phyloP scores from a whole-genome alignment of 2,329 filamentous ascomycete genomes.

The Apiospora rasikravindrae region DNA sequence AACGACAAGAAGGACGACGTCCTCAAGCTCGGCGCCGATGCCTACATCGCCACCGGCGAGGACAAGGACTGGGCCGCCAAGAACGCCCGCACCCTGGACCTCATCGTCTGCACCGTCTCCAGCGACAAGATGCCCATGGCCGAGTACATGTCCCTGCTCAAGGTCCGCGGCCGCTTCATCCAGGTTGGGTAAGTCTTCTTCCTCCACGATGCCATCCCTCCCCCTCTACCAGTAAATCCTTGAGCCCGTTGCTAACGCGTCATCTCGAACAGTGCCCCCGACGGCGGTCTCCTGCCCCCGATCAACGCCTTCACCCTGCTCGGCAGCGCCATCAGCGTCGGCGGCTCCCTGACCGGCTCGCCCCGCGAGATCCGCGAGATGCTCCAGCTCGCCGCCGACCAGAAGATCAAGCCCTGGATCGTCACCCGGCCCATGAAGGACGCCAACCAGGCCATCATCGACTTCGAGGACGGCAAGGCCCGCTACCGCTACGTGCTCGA shows the following conservation, averaged over 20 bases:
- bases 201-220: too few species aligned
- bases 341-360: slow-evolving; percentile 54
- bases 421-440: slow-evolving; percentile 61
- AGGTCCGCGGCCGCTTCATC: slow-evolving; percentile 24
- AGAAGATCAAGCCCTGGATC: slow-evolving; percentile 63
- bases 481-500: slow-evolving; percentile 56
- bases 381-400: slow-evolving; percentile 63
- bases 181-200: slow-evolving; percentile 23
- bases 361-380: slow-evolving; percentile 65
- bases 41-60: slow-evolving; percentile 26
- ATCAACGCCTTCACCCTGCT: slow-evolving; percentile 65
- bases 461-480: slow-evolving; percentile 62
- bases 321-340: slow-evolving; percentile 56
- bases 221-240: too few species aligned
- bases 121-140: slow-evolving; percentile 25
- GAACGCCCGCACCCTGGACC: slow-evolving; percentile 23
- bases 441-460: slow-evolving; percentile 61
- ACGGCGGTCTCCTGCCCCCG: slow-evolving; percentile 51
- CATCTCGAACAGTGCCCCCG: slow-evolving; percentile 52
- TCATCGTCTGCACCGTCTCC: slow-evolving; percentile 26
- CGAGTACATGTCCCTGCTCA: slow-evolving; percentile 23
- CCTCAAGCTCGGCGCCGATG: slow-evolving; percentile 25
- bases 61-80: slow-evolving; percentile 24
- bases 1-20: slow-evolving; percentile 23
- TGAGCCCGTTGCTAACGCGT: background rate